Conservation (phyloP, 805 yeast species). For the Komagataella kurtzmanii region DNA sequence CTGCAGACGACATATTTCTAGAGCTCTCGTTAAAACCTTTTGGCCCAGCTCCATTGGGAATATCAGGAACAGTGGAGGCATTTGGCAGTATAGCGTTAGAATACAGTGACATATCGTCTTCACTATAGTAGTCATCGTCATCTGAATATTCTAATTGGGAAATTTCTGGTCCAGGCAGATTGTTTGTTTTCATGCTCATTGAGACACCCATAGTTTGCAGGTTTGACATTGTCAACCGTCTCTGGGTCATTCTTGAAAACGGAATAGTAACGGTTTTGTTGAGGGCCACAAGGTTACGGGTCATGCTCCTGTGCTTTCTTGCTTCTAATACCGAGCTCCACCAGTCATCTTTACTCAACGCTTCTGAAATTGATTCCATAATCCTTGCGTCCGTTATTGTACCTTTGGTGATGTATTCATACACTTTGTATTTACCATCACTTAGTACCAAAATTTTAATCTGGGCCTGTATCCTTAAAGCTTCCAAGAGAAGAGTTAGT, state of each 20-base stretch:
- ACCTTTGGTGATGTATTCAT: constrained; percentile 72
- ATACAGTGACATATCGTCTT: constrained; percentile 11
- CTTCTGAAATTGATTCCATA: constrained; percentile 31
- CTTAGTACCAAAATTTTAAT: constrained; percentile 61
- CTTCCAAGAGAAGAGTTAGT: constrained; percentile 48
- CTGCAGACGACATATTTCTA: constrained; percentile 5
- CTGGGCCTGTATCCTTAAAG: constrained; percentile 76
- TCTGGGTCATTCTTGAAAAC: constrained; percentile 8
- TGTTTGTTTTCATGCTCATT: constrained; percentile 59
- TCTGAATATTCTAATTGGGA: constrained; percentile 15
- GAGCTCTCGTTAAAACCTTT: neutral
- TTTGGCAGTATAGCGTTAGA: constrained; percentile 3
- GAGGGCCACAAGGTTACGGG: constrained; percentile 3
- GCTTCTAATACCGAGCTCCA: constrained; percentile 62
- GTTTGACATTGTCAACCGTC: constrained; percentile 43
- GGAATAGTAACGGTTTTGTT: constrained; percentile 1
- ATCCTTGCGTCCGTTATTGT: constrained; percentile 20
- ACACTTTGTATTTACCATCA: constrained; percentile 40
- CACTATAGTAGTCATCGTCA: constrained; percentile 10
- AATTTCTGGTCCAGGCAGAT: constrained; percentile 22
- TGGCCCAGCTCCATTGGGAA: neutral
- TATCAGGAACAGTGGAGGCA: neutral
- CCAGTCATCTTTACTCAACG: constrained; percentile 64
- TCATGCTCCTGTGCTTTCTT: constrained; percentile 26
- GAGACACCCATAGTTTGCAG: constrained; percentile 71